phyloP scores from a whole-genome alignment of 2,329 filamentous ascomycete genomes.

The Neoarthrinium moseri region DNA sequence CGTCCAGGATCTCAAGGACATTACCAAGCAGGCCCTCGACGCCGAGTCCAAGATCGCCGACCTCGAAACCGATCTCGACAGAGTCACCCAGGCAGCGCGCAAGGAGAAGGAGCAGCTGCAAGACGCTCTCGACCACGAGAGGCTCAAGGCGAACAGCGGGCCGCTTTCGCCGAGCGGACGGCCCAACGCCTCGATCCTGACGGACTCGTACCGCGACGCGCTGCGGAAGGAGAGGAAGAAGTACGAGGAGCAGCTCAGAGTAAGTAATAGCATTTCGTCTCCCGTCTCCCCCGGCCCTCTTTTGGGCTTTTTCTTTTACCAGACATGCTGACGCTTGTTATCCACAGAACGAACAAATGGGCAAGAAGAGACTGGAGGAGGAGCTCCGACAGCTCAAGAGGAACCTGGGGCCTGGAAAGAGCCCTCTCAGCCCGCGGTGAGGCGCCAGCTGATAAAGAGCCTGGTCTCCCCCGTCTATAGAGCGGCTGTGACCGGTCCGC shows the following conservation, averaged over 20 bases:
- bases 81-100: conserved; percentile 22
- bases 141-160: conserved; percentile 21
- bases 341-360: conserved; percentile 27
- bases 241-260: conserved; percentile 31
- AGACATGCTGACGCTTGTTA: conserved; percentile 11
- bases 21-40: conserved; percentile 31
- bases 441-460: not conserved
- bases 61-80: conserved; percentile 29
- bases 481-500: not conserved
- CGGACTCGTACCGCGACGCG: conserved; percentile 29
- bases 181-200: conserved; percentile 28
- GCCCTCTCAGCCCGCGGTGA: conserved; percentile 10
- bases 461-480: not conserved
- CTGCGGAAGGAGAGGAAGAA: conserved; percentile 32
- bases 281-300: not conserved
- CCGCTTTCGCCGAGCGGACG: conserved; percentile 24
- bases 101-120: conserved; percentile 31
- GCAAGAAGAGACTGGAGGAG: conserved; percentile 29
- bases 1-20: conserved; percentile 27
- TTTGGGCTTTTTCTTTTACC: not conserved
- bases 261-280: conserved; percentile 16
- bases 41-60: conserved; percentile 32
- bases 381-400: conserved; percentile 28
- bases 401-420: conserved; percentile 24
- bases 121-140: conserved; percentile 29